Evolutionary conservation across 495 filamentous ascomycete species (phyloP).

Genomic region (Xylaria bambusicola): DNA sequence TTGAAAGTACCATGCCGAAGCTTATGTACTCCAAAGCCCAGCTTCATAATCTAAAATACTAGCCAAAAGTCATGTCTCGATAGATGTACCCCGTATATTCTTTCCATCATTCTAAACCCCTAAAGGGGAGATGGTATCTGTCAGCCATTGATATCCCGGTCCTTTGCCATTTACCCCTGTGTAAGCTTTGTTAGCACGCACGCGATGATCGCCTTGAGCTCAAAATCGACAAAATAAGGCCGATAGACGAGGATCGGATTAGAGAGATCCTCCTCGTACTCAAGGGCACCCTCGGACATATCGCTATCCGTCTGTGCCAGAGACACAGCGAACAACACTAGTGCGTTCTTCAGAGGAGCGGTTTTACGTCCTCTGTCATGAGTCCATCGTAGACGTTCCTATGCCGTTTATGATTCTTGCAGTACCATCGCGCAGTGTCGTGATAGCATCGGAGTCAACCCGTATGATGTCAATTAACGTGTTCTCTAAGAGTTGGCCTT

Average conservation of each 20-base stretch:
- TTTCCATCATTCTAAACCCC: slow-evolving; percentile 29
- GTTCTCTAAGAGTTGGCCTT: slow-evolving; percentile 34
- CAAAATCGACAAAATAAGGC: slow-evolving; percentile 43
- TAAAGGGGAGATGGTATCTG: slow-evolving; percentile 35
- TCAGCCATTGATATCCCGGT: slow-evolving; percentile 33
- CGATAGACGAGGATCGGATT: slow-evolving; percentile 23
- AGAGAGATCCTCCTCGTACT: slow-evolving; percentile 19
- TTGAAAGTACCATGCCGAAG: not conserved
- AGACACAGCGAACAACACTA: slow-evolving; percentile 31
- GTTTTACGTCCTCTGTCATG: slow-evolving; percentile 34
- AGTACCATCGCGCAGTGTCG: slow-evolving; percentile 37
- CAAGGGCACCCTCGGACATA: slow-evolving; percentile 27
- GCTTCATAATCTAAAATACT: not conserved
- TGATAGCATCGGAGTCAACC: slow-evolving; percentile 40
- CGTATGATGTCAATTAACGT: slow-evolving; percentile 34
- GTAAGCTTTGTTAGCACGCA: slow-evolving; percentile 37
- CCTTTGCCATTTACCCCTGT: slow-evolving; percentile 32
- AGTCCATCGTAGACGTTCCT: slow-evolving; percentile 29
- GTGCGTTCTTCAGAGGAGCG: slow-evolving; percentile 34
- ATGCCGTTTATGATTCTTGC: slow-evolving; percentile 22
- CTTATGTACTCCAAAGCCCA: not conserved
- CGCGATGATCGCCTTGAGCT: slow-evolving; percentile 43
- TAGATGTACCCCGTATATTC: not conserved
- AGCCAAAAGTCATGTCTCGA: too few relatives aligned
- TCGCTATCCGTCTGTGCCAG: slow-evolving; percentile 35